phyloP scores from a whole-genome alignment of 768 basidiomycete genomes.

The Mycena belliarum region DNA sequence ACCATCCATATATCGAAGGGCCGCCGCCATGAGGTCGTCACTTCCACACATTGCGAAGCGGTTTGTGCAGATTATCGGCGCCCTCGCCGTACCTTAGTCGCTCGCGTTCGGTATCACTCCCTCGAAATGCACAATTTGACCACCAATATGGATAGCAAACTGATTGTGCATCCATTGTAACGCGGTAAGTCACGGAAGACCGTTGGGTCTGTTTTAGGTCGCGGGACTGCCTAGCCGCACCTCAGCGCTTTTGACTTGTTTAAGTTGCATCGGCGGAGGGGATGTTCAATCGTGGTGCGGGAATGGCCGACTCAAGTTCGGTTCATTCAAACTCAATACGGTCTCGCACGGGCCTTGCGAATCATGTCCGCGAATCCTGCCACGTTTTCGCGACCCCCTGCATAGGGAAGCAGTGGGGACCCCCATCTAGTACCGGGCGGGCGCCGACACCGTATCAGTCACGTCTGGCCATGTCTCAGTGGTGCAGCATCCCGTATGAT shows the following conservation, averaged over 20 bases:
- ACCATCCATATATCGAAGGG: conserved; percentile 1
- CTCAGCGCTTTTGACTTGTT: conserved; percentile 21
- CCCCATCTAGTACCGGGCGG: too few species aligned
- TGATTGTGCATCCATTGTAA: conserved; percentile 25
- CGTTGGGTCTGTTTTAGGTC: conserved; percentile 21
- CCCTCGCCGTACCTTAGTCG: conserved; percentile 32
- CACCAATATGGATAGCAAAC: conserved; percentile 42
- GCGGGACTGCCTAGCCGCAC: conserved; percentile 26
- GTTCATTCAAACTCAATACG: conserved; percentile 24
- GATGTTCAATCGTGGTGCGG: conserved; percentile 19
- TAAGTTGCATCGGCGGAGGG: conserved; percentile 18
- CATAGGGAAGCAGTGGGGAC: conserved; percentile 21
- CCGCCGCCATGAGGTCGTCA: background rate
- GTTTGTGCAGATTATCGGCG: conserved; percentile 28
- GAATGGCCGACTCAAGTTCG: too few species aligned
- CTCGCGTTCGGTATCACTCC: background rate
- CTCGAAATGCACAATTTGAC: background rate
- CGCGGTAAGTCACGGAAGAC: conserved; percentile 21
- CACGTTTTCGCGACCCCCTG: conserved; percentile 19
- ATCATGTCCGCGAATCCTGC: background rate
- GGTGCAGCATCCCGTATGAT: too few species aligned
- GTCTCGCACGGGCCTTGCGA: background rate
- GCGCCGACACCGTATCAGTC: too few species aligned
- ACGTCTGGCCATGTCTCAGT: too few species aligned
- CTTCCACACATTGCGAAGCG: background rate